Evolutionary conservation across 352 stramenopile species (phyloP), one percentile per base, ranked within the genome.

Genomic region (Phytophthora rubi): DNA sequence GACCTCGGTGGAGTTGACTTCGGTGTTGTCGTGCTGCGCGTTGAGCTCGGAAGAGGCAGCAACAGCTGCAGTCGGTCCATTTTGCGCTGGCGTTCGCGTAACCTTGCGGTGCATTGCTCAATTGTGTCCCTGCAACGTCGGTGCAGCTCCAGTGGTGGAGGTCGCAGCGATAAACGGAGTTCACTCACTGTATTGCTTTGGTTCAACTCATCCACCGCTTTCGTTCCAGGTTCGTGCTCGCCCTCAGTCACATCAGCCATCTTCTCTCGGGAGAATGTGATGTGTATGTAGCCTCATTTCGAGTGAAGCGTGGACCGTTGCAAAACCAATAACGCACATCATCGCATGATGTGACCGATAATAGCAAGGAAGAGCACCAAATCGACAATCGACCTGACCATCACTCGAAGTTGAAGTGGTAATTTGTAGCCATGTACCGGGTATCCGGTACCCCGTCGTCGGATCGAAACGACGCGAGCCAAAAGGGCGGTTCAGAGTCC

Each of bases 61-160:
- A 42, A 8, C 28, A 75, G n/a, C 47, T 71, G 48, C 23, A 75
- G 28, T 30, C 68, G 62, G 28, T 75, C 55, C 68, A 75, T 75
- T 45, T 75, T 75, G 32, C 51, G 62, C 26, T 75, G 54, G 16
- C 68, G 61, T 15, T 75, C 62, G 6, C 62, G 68, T 7, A 75
- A 28, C 12, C 15, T 59, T 13, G 54, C 39, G 32, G 39, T 54
- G 53, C 62, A 71, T 2, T 57, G 48, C 42, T 65, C 62, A 42
- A 75, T 75, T 1, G 55, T 71, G 21, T 71, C 54, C 53, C 56
- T 42, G 39, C 68, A 75, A 6, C 48, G 54, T 45, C 39, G 54
- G 54, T 75, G 68, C 23, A 75, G 42, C 15, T 75, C 68, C 32
- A 75, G 23, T 6, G 39, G 68, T 8, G 68, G 35, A 23, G 23